Evolutionary conservation across 2,329 filamentous ascomycete species (phyloP).

Genomic region (Cladosporium oxysporum): DNA sequence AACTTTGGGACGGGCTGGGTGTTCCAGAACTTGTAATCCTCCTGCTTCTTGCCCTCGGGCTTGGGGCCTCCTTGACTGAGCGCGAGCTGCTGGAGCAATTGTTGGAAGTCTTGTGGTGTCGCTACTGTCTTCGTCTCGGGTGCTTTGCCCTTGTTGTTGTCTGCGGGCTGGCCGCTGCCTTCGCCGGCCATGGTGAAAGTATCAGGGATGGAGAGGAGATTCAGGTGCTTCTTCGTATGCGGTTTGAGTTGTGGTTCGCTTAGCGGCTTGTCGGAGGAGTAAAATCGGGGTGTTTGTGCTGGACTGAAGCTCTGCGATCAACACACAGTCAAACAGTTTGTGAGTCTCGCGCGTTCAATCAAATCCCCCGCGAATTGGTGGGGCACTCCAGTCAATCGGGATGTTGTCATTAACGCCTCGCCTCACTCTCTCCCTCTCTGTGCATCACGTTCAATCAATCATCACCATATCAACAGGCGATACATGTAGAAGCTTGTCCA

Average conservation of each 20-base stretch:
- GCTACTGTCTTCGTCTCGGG: constrained; percentile 17
- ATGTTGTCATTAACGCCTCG: background rate
- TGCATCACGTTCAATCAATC: background rate
- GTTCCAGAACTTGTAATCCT: constrained; percentile 91
- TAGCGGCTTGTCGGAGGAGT: no score
- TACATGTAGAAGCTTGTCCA: background rate
- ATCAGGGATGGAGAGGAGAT: no score
- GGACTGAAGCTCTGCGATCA: background rate
- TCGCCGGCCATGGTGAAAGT: constrained; percentile 14
- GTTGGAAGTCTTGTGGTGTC: constrained; percentile 31
- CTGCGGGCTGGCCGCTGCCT: constrained; percentile 6
- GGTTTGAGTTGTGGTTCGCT: background rate
- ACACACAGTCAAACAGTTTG: background rate
- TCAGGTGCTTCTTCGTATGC: background rate
- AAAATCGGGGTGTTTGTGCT: background rate
- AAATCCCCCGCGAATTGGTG: constrained; percentile 4
- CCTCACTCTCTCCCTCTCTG: background rate
- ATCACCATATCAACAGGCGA: background rate
- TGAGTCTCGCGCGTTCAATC: background rate
- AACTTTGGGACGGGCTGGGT: constrained; percentile 94
- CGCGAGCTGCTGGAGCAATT: constrained; percentile 34
- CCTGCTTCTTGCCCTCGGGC: constrained; percentile 37
- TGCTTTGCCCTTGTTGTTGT: constrained; percentile 17
- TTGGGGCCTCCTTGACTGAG: constrained; percentile 27
- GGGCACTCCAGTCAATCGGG: background rate